Evolutionary conservation across 768 basidiomycete species (phyloP), one percentile per base, ranked within the genome.

Genomic region (Infundibulicybe gibba): DNA sequence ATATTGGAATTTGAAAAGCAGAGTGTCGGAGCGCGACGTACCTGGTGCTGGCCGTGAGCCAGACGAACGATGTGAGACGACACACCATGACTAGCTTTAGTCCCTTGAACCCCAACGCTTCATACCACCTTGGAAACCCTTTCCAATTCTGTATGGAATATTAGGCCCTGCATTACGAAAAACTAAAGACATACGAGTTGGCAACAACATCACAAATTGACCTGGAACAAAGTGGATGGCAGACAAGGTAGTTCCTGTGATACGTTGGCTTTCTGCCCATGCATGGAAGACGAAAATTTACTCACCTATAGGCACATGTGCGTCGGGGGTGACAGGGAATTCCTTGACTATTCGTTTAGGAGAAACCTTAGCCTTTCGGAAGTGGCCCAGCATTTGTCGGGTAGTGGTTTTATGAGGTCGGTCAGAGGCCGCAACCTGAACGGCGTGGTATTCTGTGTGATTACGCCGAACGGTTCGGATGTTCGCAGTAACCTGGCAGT

Each of bases 41-140:
- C 94, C 75, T 97, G 95, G 63, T 95, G 91, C 57, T 88, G 88
- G 65, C 97, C 97, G 90, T 94, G 94, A 89, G 58, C 97, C 97
- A 19, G 86, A 81, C 8, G 87, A 87, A 60, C 97, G 87, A 74
- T 98, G 97, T 8, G 91, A 91, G 53, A 94, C 61, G 50, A 97
- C 40, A 91, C 90, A 85, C 97, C 97, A 62, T 99, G 97, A 67
- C 91, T 90, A 2, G 93, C 94, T 40, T 84, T 80, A 94, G 68
- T 66, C 97, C 97, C 57, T 85, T 80, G 70, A 95, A 98, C 87
- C 85, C 84, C 92, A 94, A 40, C 91, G 77, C 64, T 98, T 99
- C 97, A 99, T 99, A 21, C 79, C 83, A 58, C 97, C 97, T 53
- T 92, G 89, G 66, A 94, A 97, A 6, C 97, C 97, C 68, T 98